phyloP scores from a whole-genome alignment of 2,329 filamentous ascomycete genomes.

The Colletotrichum sojae region DNA sequence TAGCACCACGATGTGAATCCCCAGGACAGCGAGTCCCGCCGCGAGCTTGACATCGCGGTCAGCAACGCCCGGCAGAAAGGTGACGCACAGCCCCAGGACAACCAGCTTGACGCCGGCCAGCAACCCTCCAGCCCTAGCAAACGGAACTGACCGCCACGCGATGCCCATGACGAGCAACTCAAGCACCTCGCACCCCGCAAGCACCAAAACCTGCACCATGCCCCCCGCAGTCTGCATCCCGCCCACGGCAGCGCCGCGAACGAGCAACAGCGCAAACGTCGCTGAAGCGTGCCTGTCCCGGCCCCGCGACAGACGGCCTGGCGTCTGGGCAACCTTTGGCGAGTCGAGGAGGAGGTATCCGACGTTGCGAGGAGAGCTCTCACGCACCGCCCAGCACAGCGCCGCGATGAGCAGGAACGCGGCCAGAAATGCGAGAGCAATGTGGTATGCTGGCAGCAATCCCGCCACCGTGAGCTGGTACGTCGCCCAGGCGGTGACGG shows the following conservation, averaged over 20 bases:
- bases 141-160: slow-evolving; percentile 53
- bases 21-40: slow-evolving; percentile 8
- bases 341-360: slow-evolving; percentile 55
- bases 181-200: slow-evolving; percentile 80
- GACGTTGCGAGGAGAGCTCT: slow-evolving; percentile 44
- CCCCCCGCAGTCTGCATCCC: slow-evolving; percentile 65
- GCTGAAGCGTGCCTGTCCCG: slow-evolving; percentile 76
- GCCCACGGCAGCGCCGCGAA: slow-evolving; percentile 76
- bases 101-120: not conserved
- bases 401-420: slow-evolving; percentile 43
- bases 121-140: not conserved
- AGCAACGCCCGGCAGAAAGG: slow-evolving; percentile 8
- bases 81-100: not conserved
- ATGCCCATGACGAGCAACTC: slow-evolving; percentile 75
- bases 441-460: slow-evolving; percentile 43
- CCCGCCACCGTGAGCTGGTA: slow-evolving; percentile 70
- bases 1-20: not conserved
- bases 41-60: not conserved
- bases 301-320: slow-evolving; percentile 66
- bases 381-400: slow-evolving; percentile 48
- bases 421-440: slow-evolving; percentile 50
- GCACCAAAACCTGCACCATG: slow-evolving; percentile 77
- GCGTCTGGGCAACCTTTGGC: slow-evolving; percentile 70
- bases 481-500: slow-evolving; percentile 78
- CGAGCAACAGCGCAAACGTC: slow-evolving; percentile 73